These are phyloP conservation scores for Talaromyces sp. DNA, from an alignment of 2,329 filamentous ascomycete species.

Conservation along the genomic window DNA sequence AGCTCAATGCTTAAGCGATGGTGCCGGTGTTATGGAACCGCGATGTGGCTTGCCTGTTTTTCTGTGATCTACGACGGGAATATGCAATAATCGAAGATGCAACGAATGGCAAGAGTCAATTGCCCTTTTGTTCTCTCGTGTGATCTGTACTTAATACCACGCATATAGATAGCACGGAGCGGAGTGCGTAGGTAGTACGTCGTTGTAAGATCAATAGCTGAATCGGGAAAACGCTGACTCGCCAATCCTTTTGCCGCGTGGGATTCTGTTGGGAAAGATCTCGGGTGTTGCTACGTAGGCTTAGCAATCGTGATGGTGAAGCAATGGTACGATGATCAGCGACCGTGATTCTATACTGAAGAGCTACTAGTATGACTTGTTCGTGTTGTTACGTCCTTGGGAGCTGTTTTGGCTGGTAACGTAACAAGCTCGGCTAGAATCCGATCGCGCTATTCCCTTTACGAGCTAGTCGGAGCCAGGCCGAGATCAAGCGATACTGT, in stretches of 20 bases:
- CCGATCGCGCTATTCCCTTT: slow-evolving; percentile 2
- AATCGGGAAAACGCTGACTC: neutral
- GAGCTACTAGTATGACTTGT: neutral
- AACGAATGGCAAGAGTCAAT: neutral
- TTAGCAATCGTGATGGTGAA: neutral
- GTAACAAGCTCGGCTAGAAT: neutral
- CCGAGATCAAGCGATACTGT: slow-evolving; percentile 14
- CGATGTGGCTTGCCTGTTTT: slow-evolving; percentile 4
- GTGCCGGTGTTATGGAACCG: slow-evolving; percentile 12
- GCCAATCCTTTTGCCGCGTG: slow-evolving; percentile 1
- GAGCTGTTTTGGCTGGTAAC: neutral
- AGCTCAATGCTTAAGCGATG: slow-evolving; percentile 8
- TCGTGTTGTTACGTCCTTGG: too few species aligned
- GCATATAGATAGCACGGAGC: neutral
- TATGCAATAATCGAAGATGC: neutral
- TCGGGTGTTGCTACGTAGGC: neutral
- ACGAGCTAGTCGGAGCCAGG: neutral
- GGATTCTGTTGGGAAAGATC: neutral
- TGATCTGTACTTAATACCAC: neutral
- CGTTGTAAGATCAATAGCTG: neutral
- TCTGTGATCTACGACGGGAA: neutral
- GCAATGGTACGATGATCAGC: neutral
- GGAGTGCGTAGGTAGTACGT: neutral
- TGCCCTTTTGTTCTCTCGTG: neutral
- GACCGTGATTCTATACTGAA: neutral